Conservation (phyloP, 176 grass and related monocot genomes). For the Saccharum spontaneum region DNA sequence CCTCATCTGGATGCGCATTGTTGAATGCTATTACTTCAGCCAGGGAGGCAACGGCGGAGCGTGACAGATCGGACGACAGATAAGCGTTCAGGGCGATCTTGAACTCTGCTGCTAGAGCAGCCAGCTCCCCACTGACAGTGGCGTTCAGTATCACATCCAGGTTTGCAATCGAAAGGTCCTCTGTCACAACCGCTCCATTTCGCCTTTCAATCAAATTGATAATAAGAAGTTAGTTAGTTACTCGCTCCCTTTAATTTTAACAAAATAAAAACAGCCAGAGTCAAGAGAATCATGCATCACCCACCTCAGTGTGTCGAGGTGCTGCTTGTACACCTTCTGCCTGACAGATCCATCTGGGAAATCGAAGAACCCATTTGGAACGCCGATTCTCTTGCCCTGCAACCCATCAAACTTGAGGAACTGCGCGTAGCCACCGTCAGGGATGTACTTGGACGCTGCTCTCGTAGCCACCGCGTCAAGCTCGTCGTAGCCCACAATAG, state of each 20-base stretch:
- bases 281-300: background rate
- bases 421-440: slow-evolving; percentile 49
- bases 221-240: too few relatives aligned
- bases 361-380: slow-evolving; percentile 41
- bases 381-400: slow-evolving; percentile 49
- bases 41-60: slow-evolving; percentile 53
- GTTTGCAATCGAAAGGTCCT: slow-evolving; percentile 57
- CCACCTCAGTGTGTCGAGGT: slow-evolving; percentile 49
- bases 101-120: slow-evolving; percentile 56
- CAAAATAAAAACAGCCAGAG: too few relatives aligned
- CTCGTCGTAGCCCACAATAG: slow-evolving; percentile 50
- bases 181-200: slow-evolving; percentile 45
- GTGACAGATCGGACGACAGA: slow-evolving; percentile 41
- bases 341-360: slow-evolving; percentile 13
- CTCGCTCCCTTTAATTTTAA: too few relatives aligned
- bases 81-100: slow-evolving; percentile 54
- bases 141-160: slow-evolving; percentile 45
- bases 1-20: slow-evolving; percentile 41
- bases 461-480: slow-evolving; percentile 37
- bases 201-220: slow-evolving; percentile 29
- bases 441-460: slow-evolving; percentile 55
- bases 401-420: slow-evolving; percentile 58
- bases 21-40: slow-evolving; percentile 73
- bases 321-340: slow-evolving; percentile 38
- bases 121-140: slow-evolving; percentile 41